Evolutionary conservation across 1,284 basidiomycete genomes (phyloP).

Genomic region (Kalmanozyma brasiliensis): DNA sequence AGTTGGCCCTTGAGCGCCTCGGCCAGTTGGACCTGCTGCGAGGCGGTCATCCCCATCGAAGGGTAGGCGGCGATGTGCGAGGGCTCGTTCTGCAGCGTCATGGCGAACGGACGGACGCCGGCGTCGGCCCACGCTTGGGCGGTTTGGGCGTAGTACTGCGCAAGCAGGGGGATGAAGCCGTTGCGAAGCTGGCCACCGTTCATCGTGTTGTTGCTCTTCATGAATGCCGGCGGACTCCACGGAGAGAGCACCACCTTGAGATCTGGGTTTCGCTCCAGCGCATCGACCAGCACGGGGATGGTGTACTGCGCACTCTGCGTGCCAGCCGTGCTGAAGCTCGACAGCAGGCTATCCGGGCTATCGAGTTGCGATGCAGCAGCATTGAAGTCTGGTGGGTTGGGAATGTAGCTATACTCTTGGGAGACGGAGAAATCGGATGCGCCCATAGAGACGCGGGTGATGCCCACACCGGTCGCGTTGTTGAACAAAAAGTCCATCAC

Average conservation of each 20-base stretch:
- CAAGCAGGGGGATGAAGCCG: conserved; percentile 31
- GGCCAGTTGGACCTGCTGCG: conserved; percentile 27
- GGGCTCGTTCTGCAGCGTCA: conserved; percentile 61
- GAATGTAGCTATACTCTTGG: conserved; percentile 33
- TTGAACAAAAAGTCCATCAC: conserved; percentile 54
- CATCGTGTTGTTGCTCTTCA: conserved; percentile 52
- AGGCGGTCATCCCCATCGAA: conserved; percentile 40
- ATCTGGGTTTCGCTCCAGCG: conserved; percentile 31
- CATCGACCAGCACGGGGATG: conserved; percentile 52
- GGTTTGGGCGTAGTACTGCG: conserved; percentile 47
- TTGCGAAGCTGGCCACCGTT: conserved; percentile 43
- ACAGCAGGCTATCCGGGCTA: conserved; percentile 23
- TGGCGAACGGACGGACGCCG: conserved; percentile 46
- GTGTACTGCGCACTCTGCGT: conserved; percentile 36
- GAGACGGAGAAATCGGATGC: conserved; percentile 47
- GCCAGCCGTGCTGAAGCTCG: conserved; percentile 25
- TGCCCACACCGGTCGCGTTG: conserved; percentile 44
- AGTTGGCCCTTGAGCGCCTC: conserved; percentile 31
- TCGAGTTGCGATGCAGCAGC: conserved; percentile 17
- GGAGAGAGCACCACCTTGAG: conserved; percentile 52
- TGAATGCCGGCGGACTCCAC: conserved; percentile 56
- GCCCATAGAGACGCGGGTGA: conserved; percentile 49
- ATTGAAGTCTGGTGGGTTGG: conserved; percentile 13
- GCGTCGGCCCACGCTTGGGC: conserved; percentile 25
- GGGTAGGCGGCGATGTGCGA: conserved; percentile 40